Evolutionary conservation across 495 filamentous ascomycete species (phyloP).

Genomic region (Parathielavia appendiculata): DNA sequence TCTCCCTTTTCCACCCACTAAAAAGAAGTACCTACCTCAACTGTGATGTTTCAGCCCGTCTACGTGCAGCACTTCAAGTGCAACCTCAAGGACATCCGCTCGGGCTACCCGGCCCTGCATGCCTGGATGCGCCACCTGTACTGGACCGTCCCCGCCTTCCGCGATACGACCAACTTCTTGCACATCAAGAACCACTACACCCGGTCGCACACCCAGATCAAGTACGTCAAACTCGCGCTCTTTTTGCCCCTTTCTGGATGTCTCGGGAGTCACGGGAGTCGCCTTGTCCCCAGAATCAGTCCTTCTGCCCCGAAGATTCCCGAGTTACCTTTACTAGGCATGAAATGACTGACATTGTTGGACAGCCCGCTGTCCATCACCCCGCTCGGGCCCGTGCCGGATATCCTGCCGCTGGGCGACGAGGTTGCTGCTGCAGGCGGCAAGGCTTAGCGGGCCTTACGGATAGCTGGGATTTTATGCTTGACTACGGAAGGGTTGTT

Average conservation of each 20-base stretch:
- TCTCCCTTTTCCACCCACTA: neutral
- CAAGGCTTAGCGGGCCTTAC: too few species aligned
- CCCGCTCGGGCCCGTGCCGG: constrained; percentile 59
- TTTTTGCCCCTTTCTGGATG: too few species aligned
- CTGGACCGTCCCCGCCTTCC: constrained; percentile 65
- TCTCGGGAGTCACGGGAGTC: too few species aligned
- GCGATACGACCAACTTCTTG: constrained; percentile 62
- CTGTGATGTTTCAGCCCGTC: constrained; percentile 37
- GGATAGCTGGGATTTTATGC: too few species aligned
- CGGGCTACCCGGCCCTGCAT: constrained; percentile 64
- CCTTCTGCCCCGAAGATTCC: too few species aligned
- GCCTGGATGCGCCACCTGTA: constrained; percentile 67
- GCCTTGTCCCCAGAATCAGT: too few species aligned
- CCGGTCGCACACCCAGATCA: constrained; percentile 52
- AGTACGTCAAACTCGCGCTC: constrained; percentile 19
- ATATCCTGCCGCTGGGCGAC: constrained; percentile 47
- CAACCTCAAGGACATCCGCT: constrained; percentile 64
- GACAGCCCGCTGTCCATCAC: constrained; percentile 53
- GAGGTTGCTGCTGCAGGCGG: constrained; percentile 39
- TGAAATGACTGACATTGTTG: too few species aligned
- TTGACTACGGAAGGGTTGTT: too few species aligned
- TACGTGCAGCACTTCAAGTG: constrained; percentile 66
- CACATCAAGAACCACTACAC: constrained; percentile 56
- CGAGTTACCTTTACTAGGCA: too few species aligned
- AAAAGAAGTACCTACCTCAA: neutral